Base-by-base conservation (phyloP, 2,329 filamentous ascomycete species). In the Hymenoscyphus repandus region DNA sequence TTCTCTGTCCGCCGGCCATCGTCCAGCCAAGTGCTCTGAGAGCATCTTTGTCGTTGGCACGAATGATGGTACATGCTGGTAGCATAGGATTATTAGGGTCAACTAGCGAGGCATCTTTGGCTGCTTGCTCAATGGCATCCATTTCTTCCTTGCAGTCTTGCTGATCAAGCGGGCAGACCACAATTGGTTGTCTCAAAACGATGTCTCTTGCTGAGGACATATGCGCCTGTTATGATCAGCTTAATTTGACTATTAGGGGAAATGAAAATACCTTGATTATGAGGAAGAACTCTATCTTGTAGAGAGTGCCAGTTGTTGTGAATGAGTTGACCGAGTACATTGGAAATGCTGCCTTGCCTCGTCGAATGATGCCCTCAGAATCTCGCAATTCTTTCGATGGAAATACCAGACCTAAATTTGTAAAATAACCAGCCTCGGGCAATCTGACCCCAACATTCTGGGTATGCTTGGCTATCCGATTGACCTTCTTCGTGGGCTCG, bases 281-380 rank as follows among this genome's bases (percentile, higher is more conserved):
- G 49, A 97, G 73, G 68, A 92, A 99, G 67, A 96, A 99, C 70
- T 99, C 92, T 66, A 99, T 96, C 70, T 96, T 97, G 75, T 99
- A 99, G 12, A 99, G 78, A 33, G 86, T 92, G 32, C 90, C 95
- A 6, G 88, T 88, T 0, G 93, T 97, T 1, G 93, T 96, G 64
- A 99, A 99, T 1, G 91, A 92, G 32, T 80, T 84, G 41, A 96
- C 86, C 50, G 87, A 83, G 66, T 96, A 96, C 66, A 88, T 82
- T 6, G 93, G 93, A 69, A 96, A 97, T 22, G 85, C 88, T 9
- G 89, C 79, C 68, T 90, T 93, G 20, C 88, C 87, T 62, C 91
- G 76, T 49, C 89, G 88, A 64, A 97, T 76, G 53, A 96, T 85
- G 22, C 93, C 93, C 47, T 97, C 91, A 17, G 80, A 74, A 66